Percentiles rank a stretch among this genome's conserved stretches.
Conservation (phyloP, 805 yeast species). For the Ogataea saltuana region DNA sequence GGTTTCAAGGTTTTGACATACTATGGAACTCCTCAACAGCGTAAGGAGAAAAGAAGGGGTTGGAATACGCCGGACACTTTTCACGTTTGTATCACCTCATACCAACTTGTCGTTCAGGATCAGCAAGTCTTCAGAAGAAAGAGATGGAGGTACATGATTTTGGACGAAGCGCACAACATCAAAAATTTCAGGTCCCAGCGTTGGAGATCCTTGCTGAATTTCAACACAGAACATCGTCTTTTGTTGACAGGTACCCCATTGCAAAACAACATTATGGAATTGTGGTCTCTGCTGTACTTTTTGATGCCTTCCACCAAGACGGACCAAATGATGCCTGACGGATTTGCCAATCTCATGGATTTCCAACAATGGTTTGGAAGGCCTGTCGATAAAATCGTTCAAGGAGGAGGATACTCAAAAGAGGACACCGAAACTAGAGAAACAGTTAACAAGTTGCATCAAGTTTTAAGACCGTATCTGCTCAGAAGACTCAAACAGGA, state of each 20-base stretch:
- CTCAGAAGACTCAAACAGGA: conserved; percentile 91
- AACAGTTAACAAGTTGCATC: conserved; percentile 87
- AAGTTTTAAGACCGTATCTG: conserved; percentile 88
- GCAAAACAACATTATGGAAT: conserved; percentile 90
- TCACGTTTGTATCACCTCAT: conserved; percentile 96
- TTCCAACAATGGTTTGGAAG: conserved; percentile 99
- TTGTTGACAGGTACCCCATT: conserved; percentile 95
- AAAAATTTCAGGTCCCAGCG: conserved; percentile 94
- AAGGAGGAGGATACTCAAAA: conserved; percentile 53
- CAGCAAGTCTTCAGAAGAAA: conserved; percentile 91
- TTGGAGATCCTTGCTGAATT: conserved; percentile 94
- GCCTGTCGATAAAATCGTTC: conserved; percentile 91
- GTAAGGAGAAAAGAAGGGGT: conserved; percentile 93
- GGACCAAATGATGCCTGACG: conserved; percentile 79
- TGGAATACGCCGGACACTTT: conserved; percentile 97
- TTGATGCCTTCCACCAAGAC: conserved; percentile 86
- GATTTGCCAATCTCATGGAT: conserved; percentile 93
- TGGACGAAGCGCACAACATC: conserved; percentile 98
- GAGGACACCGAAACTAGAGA: conserved; percentile 77
- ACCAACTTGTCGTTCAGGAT: conserved; percentile 96
- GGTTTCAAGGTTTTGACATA: conserved; percentile 95
- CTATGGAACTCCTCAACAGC: conserved; percentile 95
- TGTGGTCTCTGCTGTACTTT: conserved; percentile 94
- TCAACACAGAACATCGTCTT: conserved; percentile 86
- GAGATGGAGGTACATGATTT: conserved; percentile 93